These are phyloP conservation scores for Actinomortierella wolfii DNA, from an alignment of 371 early-diverging fungal genomes.

Conservation along the genomic window DNA sequence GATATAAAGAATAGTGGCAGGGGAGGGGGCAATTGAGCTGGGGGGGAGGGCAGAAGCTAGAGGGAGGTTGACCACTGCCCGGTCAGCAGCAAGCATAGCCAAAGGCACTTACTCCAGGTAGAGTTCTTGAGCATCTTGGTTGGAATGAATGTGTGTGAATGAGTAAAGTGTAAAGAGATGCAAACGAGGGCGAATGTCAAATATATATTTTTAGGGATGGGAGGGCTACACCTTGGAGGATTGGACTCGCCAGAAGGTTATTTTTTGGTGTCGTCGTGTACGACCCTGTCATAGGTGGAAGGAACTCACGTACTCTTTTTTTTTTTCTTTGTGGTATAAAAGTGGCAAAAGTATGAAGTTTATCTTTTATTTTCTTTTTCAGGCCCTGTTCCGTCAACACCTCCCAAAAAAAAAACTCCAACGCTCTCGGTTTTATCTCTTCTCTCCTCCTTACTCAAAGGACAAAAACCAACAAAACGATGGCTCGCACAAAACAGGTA, in stretches of 20 bases:
- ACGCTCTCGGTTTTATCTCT: background rate
- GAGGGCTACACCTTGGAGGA: background rate
- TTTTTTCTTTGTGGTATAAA: background rate
- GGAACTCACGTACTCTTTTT: background rate
- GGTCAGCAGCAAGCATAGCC: too few species aligned
- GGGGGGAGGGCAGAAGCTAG: too few species aligned
- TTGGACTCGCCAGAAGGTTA: background rate
- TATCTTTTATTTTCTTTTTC: background rate
- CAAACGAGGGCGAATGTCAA: background rate
- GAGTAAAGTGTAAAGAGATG: background rate
- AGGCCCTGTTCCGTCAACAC: background rate
- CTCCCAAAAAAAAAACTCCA: background rate
- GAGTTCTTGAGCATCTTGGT: constrained; percentile 55
- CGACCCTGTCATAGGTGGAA: background rate
- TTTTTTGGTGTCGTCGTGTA: background rate
- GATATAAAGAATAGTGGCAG: background rate
- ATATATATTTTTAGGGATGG: background rate
- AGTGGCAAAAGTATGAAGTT: background rate
- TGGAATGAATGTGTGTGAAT: constrained; percentile 1
- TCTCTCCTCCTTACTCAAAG: background rate
- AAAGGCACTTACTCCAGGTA: constrained; percentile 53
- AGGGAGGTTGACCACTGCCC: too few species aligned
- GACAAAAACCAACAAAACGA: background rate
- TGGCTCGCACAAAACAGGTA: background rate
- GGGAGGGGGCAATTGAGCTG: background rate